Conservation (phyloP, 768 basidiomycete genomes). For the Jaapia argillacea region DNA sequence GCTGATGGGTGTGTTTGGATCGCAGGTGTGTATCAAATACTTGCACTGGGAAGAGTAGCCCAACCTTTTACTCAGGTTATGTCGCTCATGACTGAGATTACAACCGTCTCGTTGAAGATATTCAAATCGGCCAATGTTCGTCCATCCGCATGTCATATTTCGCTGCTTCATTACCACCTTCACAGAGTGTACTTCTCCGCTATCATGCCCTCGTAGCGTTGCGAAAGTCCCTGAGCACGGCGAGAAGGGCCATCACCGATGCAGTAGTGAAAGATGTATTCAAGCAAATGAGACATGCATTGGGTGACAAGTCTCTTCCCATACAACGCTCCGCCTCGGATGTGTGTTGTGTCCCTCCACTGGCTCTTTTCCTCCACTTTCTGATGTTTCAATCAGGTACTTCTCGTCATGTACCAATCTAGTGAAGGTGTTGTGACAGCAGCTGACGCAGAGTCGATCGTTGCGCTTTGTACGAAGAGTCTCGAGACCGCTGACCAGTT, state of each 20-base stretch:
- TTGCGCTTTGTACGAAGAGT: constrained; percentile 56
- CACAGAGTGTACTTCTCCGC: constrained; percentile 70
- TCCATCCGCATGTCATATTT: constrained; percentile 5
- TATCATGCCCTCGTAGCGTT: constrained; percentile 73
- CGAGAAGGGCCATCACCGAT: constrained; percentile 80
- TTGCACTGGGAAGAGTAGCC: too few relatives aligned
- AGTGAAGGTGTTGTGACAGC: constrained; percentile 46
- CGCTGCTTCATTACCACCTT: constrained; percentile 5
- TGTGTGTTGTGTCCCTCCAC: constrained; percentile 29
- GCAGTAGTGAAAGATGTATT: constrained; percentile 67
- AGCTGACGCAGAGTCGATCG: constrained; percentile 69
- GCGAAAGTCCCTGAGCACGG: constrained; percentile 68
- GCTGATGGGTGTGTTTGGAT: constrained; percentile 75
- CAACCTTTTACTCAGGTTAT: constrained; percentile 62
- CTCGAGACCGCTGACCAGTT: constrained; percentile 78
- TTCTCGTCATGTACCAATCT: constrained; percentile 48
- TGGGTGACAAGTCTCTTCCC: constrained; percentile 76
- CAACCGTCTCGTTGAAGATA: constrained; percentile 52
- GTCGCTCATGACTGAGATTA: constrained; percentile 89
- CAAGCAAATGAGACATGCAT: constrained; percentile 67
- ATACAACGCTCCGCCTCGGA: constrained; percentile 80
- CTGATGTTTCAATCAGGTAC: constrained; percentile 28
- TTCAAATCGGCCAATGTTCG: constrained; percentile 66
- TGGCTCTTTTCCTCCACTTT: constrained; percentile 1
- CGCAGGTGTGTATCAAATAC: constrained; percentile 70